These are phyloP conservation scores for Aspergillus clavatus DNA, from an alignment of 2,329 filamentous ascomycete species.

Conservation along the genomic window DNA sequence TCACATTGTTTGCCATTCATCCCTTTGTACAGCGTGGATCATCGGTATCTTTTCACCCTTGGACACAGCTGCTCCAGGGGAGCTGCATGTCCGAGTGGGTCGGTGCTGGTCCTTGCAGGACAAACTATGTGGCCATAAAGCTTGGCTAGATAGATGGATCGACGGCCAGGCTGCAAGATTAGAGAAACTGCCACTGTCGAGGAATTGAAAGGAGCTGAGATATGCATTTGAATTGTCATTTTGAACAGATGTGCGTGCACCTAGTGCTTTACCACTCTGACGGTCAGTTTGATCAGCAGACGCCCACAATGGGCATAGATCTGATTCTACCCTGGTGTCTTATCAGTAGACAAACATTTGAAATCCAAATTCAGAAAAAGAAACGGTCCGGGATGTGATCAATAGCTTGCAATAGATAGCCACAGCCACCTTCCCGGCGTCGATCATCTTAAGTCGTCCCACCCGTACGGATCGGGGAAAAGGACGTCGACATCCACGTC, in stretches of 20 bases:
- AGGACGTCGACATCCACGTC: neutral
- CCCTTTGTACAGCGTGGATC: neutral
- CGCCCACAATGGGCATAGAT: too few relatives aligned
- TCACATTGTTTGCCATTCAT: neutral
- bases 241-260: too few relatives aligned
- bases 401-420: neutral
- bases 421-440: neutral
- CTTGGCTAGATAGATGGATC: neutral
- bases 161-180: too few relatives aligned
- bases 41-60: too few relatives aligned
- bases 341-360: too few relatives aligned
- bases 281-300: too few relatives aligned
- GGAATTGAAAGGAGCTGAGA: neutral
- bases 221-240: too few relatives aligned
- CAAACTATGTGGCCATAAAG: slow-evolving; percentile 4
- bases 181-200: neutral
- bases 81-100: slow-evolving; percentile 1
- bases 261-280: too few relatives aligned
- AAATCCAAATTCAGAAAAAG: too few relatives aligned
- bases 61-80: neutral
- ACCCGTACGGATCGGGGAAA: neutral
- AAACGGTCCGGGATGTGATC: neutral
- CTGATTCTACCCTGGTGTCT: too few relatives aligned
- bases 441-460: too few relatives aligned
- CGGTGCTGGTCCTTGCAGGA: slow-evolving; percentile 5